Conservation (phyloP, 1,139 yeast genomes). For the Yamadazyma diddensiae region DNA sequence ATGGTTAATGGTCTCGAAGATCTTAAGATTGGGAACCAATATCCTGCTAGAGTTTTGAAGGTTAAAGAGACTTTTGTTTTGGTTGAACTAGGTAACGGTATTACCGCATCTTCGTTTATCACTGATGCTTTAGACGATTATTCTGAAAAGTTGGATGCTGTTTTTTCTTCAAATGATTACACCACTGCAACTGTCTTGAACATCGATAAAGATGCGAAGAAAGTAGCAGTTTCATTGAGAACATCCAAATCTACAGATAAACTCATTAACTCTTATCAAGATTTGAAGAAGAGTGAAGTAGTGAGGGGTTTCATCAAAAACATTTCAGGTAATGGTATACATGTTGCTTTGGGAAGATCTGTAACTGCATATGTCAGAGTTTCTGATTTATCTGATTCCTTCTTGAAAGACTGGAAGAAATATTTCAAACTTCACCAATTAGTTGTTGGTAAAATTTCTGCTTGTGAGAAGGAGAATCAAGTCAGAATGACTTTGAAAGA, state of each 20-base stretch:
- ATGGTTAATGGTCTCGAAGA: constrained; percentile 45
- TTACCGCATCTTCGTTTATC: constrained; percentile 64
- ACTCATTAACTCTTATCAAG: constrained; percentile 47
- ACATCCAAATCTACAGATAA: constrained; percentile 51
- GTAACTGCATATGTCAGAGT: constrained; percentile 81
- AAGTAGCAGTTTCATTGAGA: constrained; percentile 65
- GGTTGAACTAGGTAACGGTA: constrained; percentile 61
- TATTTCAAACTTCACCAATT: constrained; percentile 67
- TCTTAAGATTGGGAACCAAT: constrained; percentile 52
- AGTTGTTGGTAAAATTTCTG: constrained; percentile 71
- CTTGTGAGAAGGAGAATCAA: constrained; percentile 61
- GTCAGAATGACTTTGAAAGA: constrained; percentile 79
- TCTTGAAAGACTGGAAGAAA: constrained; percentile 83
- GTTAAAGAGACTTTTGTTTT: constrained; percentile 61
- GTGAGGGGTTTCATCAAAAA: constrained; percentile 78
- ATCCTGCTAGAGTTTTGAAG: constrained; percentile 67
- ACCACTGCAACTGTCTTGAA: constrained; percentile 61
- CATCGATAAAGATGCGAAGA: constrained; percentile 54
- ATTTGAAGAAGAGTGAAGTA: constrained; percentile 65
- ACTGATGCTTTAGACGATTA: constrained; percentile 82
- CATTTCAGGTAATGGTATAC: constrained; percentile 74
- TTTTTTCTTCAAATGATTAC: constrained; percentile 53
- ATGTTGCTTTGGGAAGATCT: constrained; percentile 70
- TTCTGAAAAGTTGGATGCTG: constrained; percentile 50
- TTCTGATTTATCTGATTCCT: constrained; percentile 77